Conservation (phyloP, 2,329 filamentous ascomycete genomes). For the Dothistroma pini region DNA sequence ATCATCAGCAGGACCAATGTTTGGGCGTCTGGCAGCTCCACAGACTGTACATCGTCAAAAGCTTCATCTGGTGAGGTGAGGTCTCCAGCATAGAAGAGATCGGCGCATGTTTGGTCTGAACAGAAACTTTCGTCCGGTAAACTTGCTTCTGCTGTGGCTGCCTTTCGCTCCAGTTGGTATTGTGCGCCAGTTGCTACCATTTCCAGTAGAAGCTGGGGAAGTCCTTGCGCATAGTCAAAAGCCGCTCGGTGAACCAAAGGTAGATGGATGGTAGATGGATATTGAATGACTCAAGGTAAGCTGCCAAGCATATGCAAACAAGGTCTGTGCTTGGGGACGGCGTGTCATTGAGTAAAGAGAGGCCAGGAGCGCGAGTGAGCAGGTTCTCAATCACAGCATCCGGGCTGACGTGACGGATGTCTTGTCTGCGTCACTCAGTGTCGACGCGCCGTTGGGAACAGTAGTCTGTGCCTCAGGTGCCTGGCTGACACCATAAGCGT, state of each 20-base stretch:
- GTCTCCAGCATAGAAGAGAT: constrained; percentile 5
- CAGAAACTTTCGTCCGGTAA: neutral
- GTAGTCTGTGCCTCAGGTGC: neutral
- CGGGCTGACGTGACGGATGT: neutral
- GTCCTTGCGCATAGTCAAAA: neutral
- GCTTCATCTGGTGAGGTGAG: neutral
- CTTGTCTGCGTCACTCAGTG: neutral
- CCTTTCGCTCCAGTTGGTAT: neutral
- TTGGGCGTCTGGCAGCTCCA: neutral
- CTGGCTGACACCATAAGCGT: neutral
- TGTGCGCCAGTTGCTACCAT: constrained; percentile 6
- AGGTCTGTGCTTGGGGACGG: neutral
- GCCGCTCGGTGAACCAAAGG: constrained; percentile 1
- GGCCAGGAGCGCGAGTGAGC: neutral
- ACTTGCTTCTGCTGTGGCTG: constrained; percentile 4
- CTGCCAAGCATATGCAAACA: constrained; percentile 1
- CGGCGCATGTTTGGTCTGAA: constrained; percentile 3
- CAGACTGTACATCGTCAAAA: neutral
- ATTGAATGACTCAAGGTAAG: constrained; percentile 5
- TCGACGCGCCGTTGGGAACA: too few relatives aligned
- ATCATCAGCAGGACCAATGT: neutral
- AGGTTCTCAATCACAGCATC: neutral
- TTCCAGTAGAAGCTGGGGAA: neutral
- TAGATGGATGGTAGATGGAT: constrained; percentile 6
- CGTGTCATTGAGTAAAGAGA: neutral